phyloP scores from a whole-genome alignment of 2,329 filamentous ascomycete genomes.

The Cercospora zeina region DNA sequence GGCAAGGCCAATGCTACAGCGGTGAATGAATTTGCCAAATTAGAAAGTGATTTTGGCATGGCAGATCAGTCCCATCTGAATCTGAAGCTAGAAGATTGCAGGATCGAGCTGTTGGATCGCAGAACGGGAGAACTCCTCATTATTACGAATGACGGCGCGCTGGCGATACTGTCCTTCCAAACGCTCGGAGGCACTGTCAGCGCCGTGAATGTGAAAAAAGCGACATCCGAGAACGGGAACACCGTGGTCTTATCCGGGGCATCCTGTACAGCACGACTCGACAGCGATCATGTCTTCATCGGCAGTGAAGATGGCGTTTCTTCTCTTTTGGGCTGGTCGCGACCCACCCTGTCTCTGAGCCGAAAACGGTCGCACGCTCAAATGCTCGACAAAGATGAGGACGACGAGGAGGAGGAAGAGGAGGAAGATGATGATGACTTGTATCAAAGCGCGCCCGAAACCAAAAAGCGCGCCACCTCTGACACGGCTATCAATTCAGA shows the following conservation, averaged over 20 bases:
- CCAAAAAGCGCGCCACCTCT: constrained; percentile 43
- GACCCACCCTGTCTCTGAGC: constrained; percentile 61
- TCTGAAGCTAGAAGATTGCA: constrained; percentile 77
- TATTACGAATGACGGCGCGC: constrained; percentile 70
- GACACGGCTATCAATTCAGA: constrained; percentile 50
- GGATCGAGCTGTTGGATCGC: constrained; percentile 71
- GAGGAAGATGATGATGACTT: constrained; percentile 63
- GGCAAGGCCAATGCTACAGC: constrained; percentile 90
- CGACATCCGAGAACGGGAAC: constrained; percentile 65
- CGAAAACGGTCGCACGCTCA: constrained; percentile 66
- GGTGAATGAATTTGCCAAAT: constrained; percentile 85
- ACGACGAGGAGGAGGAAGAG: constrained; percentile 60
- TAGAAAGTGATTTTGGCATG: constrained; percentile 79
- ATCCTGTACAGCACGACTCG: constrained; percentile 69
- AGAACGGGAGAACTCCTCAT: constrained; percentile 84
- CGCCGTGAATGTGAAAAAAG: constrained; percentile 70
- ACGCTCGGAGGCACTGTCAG: constrained; percentile 91
- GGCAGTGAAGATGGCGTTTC: constrained; percentile 85
- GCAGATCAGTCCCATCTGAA: constrained; percentile 80
- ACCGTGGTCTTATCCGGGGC: constrained; percentile 61
- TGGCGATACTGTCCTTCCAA: constrained; percentile 76
- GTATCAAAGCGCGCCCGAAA: constrained; percentile 59
- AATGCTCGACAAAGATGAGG: constrained; percentile 54
- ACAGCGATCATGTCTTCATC: constrained; percentile 71
- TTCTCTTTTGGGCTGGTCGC: constrained; percentile 74